Evolutionary conservation across 2,329 filamentous ascomycete genomes (phyloP), one percentile per base, ranked within the genome.

Genomic region (Bisporella sp.): DNA sequence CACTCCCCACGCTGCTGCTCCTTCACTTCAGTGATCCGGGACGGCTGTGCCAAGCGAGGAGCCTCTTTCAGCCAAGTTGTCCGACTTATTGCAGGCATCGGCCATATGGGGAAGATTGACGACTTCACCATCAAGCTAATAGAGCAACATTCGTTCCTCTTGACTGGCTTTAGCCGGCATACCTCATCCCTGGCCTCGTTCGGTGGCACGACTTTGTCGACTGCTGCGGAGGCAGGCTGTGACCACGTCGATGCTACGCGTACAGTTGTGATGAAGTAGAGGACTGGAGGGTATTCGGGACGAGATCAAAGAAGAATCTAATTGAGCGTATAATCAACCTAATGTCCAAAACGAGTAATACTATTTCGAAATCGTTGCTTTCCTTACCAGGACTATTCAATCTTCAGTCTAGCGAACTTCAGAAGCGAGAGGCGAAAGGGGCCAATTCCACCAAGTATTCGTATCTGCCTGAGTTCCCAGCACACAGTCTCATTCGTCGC

Each of bases 81-180:
- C 41, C 31, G 13, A 49, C 54, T 57, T 30, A 54, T 56, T 30
- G 47, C 40, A 37, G 48, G 47, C 35, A 54, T 47, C 21, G 44
- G 51, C 47, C 32, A 57, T 47, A 13, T 45, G 5, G 47, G 53
- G 37, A 53, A 54, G 50, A 54, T 49, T 46, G 40, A 55, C 41
- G 48, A 53, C 50, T 44, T 54, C 41, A 55, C 42, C 1, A 53
- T 51, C 28, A 55, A 55, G 51, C 53, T 39, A 45, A 31, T 54
- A 39, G 33, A 54, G 46, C 33, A 55, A 51, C 29, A 54, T 44
- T 55, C 29, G 42, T 57, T 44, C 55, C 51, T 57, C 43, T 50
- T 59, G 35, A 59, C 42, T 57, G 47, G 53, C 46, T 55, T 58
- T 41, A 57, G 54, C 47, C 41, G 37, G 48, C 46, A 54, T 55